Evolutionary conservation across 1,284 basidiomycete genomes (phyloP), one percentile per base, ranked within the genome.

Genomic region (Bondarzewia mesenterica): DNA sequence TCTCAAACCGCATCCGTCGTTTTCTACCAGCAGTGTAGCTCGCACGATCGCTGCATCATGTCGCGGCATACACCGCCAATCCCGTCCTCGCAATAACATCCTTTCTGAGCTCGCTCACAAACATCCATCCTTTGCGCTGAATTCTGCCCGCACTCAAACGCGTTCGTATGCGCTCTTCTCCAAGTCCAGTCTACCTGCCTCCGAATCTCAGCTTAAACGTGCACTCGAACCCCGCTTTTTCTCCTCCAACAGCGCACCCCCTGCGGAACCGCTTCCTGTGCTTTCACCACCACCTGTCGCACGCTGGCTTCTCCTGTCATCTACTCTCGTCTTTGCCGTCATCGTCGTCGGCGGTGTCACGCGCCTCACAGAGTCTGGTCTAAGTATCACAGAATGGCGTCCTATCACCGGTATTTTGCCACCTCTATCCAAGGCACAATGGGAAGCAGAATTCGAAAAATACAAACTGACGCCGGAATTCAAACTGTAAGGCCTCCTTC

Each of bases 331-430:
- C 22, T 89, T 96, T 58, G 82, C 82, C 22, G 92, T 99, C 63
- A 86, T 98, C 57, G 85, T 99, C 44, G 91, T 99, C 5, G 96
- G 96, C 32, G 96, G 95, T 8, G 80, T 99, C 46, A 99, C 96
- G 2, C 86, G 96, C 38, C 78, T 99, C 52, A 99, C 96, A 4
- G 96, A 99, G 69, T 96, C 93, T 21, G 96, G 96, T 5, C 73
- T 99, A 53, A 94, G 91, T 57, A 99, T 99, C 63, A 95, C 92
- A 26, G 96, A 99, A 74, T 99, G 96, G 96, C 81, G 83, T 51
- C 93, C 95, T 5, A 84, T 99, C 54, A 88, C 91, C 42, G 96
- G 96, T 20, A 74, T 93, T 48, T 64, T 93, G 15, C 92, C 94
- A 15, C 96, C 96, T 2, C 67, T 91, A 29, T 80, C 80, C 2